Percentiles rank a stretch among this genome's conserved stretches.
These are phyloP conservation scores for Tephrocybe sp. DNA, from an alignment of 768 basidiomycete species.

Conservation along the genomic window DNA sequence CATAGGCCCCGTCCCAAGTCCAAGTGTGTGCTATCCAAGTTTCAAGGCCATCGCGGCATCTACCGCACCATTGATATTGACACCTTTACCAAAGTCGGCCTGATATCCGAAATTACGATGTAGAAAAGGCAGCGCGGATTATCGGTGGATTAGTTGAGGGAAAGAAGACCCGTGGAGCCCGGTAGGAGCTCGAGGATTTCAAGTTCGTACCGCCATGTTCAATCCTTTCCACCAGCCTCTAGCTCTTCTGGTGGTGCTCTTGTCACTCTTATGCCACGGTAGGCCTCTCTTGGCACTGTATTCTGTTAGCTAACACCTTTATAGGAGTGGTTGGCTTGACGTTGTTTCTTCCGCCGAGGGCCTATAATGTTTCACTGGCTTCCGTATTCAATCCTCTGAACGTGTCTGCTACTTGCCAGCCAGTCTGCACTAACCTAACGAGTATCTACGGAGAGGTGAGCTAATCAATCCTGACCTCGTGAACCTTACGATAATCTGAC, in stretches of 20 bases:
- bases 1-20: no score
- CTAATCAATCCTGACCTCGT: not conserved
- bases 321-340: not conserved
- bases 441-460: not conserved
- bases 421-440: not conserved
- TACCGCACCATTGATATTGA: no score
- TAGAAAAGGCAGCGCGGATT: no score
- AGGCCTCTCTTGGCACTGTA: not conserved
- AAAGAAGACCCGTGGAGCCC: no score
- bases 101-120: no score
- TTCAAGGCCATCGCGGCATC: no score
- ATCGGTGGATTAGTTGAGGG: no score
- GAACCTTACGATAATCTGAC: not conserved
- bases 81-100: no score
- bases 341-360: not conserved
- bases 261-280: not conserved
- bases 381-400: constrained; percentile 1
- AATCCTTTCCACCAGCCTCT: not conserved
- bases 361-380: not conserved
- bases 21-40: no score
- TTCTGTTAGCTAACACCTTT: not conserved
- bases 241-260: not conserved
- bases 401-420: not conserved
- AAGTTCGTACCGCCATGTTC: no score
- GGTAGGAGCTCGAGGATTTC: no score